Base-by-base conservation (phyloP, 179 eudicot species). In the Beta lomatogona region DNA sequence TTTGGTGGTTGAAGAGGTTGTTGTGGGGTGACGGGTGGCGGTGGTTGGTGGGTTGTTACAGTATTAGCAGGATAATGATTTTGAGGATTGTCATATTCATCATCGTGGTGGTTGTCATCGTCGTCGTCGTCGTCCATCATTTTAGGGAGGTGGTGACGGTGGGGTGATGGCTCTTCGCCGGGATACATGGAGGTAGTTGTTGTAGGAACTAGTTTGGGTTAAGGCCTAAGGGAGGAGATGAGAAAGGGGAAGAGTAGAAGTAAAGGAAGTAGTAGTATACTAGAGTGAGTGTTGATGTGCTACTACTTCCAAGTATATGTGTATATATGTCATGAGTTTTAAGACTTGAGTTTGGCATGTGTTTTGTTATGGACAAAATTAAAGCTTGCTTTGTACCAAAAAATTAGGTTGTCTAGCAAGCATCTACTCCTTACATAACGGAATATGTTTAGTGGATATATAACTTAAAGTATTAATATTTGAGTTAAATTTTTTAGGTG, bases 121-220 rank as follows among this genome's bases (percentile, higher is more conserved):
- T 63, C 73, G 10, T 77, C 85, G 5, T 82, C 81, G 13, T 84
- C 80, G 12, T 81, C 84, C 2, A 8, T 57, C 85, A 85, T 75
- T 52, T 82, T 82, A 14, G 87, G 87, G 67, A 82, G 87, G 87
- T 85, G 87, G 85, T 83, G 86, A 36, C 57, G 86, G 50, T 53
- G 83, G 45, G 50, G 82, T 55, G 58, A 80, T 46, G 83, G 81
- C 57, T 85, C 78, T 8, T 82, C 81, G 9, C 19, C 76, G 12
- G n/a, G 54, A 45, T 80, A 71, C 85, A 85, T 85, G 78, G 80
- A 7, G 25, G 31, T 14, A 41, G 52, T 53, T 22, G 28, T 28
- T 52, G 7, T 12, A 16, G 58, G 52, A 48, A 48, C 9, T 48
- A 3, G 52, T 48, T 48, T 48, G 52, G 52, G 7, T 48, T 48